Evolutionary conservation across 176 grass and related monocot genomes (phyloP), one percentile per base, ranked within the genome.

Genomic region (Zizania latifolia): DNA sequence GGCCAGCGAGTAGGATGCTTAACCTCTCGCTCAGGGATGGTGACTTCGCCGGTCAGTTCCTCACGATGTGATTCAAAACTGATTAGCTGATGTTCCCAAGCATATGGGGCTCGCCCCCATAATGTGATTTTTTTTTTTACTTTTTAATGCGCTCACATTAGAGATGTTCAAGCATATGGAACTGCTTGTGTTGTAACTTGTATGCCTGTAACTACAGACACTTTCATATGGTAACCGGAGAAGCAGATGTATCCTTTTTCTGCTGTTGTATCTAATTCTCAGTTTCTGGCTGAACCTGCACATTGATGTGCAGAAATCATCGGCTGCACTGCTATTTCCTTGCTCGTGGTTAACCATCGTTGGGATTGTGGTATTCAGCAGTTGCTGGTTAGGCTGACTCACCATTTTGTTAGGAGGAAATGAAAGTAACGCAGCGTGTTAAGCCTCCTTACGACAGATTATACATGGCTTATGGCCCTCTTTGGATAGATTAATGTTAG

Each of bases 131-230:
- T 64, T 74, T 64, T 74, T 60, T 58, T 87, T 48, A 48, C 48
- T 53, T 53, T 83, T 60, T 71, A 64, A 54, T 57, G 48, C 22
- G 48, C 80, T 80, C 68, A 86, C 74, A 6, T 70, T 78, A 85
- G 74, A 85, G 74, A 85, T 75, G 69, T 36, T 58, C 68, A 64
- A 83, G 57, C 83, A 36, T 82, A 80, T 80, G 38, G 43, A 83
- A 83, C 76, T 83, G 70, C 57, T 83, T 94, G 78, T 83, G 72
- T 37, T 78, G 82, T 90, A 83, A 60, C 71, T 62, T 81, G 83
- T 85, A 77, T 71, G 51, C 31, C 28, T 86, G 61, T 77, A 92
- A 69, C 39, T 72, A 57, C 58, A 67, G 30, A 58, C 55, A 35
- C 73, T 81, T 63, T 44, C 31, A 46, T 66, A 70, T 81, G 74